Evolutionary conservation across 805 yeast genomes (phyloP).

Genomic region (Metschnikowia shivogae): DNA sequence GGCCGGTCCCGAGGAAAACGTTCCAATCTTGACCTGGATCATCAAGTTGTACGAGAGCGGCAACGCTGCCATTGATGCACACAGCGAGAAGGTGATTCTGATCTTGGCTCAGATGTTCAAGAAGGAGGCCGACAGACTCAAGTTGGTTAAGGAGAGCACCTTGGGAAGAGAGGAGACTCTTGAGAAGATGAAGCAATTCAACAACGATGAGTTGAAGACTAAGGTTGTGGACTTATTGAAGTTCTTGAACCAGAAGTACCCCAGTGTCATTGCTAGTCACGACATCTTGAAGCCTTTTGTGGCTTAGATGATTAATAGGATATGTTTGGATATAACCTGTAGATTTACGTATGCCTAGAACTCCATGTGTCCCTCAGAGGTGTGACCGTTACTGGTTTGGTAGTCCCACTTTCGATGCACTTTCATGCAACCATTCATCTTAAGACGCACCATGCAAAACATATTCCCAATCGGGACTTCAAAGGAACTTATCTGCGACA

Average conservation of each 20-base stretch:
- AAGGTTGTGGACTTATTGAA: slow-evolving; percentile 69
- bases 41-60: slow-evolving; percentile 65
- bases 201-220: slow-evolving; percentile 57
- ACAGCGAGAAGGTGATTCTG: slow-evolving; percentile 61
- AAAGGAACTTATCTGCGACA: slow-evolving; percentile 9
- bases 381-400: no score
- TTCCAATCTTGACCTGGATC: slow-evolving; percentile 79
- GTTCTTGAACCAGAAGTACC: slow-evolving; percentile 60
- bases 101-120: slow-evolving; percentile 67
- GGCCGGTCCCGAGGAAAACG: slow-evolving; percentile 88
- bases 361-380: no score
- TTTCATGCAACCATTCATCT: slow-evolving; percentile 1
- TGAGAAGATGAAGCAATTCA: slow-evolving; percentile 76
- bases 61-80: slow-evolving; percentile 49
- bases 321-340: background rate
- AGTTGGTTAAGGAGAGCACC: slow-evolving; percentile 67
- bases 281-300: slow-evolving; percentile 45
- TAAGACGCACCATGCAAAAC: background rate
- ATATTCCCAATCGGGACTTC: slow-evolving; percentile 10
- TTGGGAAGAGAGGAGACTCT: slow-evolving; percentile 82
- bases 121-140: slow-evolving; percentile 71
- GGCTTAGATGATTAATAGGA: slow-evolving; percentile 15
- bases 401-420: no score
- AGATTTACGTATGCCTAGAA: background rate
- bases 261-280: slow-evolving; percentile 58